Conservation (phyloP, 2,329 filamentous ascomycete genomes). For the Nemania abortiva region DNA sequence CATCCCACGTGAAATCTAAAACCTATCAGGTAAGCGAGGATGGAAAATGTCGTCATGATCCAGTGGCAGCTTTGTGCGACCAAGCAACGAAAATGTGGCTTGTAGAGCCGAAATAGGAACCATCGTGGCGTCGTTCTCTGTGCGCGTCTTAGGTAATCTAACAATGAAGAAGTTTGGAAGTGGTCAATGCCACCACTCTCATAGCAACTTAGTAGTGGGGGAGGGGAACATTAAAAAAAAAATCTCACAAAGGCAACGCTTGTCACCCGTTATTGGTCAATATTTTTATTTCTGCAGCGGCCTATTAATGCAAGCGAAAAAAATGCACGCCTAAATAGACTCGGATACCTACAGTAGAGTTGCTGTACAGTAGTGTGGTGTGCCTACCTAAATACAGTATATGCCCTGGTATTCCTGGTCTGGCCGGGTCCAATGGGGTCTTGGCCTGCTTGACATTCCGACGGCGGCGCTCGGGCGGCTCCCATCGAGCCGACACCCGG, state of each 20-base stretch:
- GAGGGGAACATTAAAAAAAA: not conserved
- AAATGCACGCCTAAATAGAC: constrained; percentile 1
- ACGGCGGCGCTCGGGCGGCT: constrained; percentile 41
- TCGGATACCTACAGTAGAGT: too few species aligned
- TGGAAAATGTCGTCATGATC: constrained; percentile 20
- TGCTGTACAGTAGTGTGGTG: not conserved
- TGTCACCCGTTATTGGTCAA: not conserved
- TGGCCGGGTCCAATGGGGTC: not conserved
- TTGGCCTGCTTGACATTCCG: constrained; percentile 15
- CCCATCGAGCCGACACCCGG: constrained; percentile 33
- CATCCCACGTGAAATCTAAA: constrained; percentile 24
- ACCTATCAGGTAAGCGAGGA: not conserved
- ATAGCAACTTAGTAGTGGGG: not conserved
- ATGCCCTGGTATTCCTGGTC: not conserved
- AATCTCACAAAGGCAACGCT: not conserved
- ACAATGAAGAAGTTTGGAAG: not conserved
- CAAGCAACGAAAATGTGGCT: not conserved
- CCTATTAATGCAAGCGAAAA: not conserved
- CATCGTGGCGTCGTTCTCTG: not conserved
- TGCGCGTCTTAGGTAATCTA: too few species aligned
- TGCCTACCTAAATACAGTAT: not conserved
- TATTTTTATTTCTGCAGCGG: not conserved
- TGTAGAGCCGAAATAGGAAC: not conserved
- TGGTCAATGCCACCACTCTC: not conserved
- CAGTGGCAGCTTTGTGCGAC: not conserved